Evolutionary conservation across 345 rosid species (phyloP), one percentile per base, ranked within the genome.

Genomic region (Adansonia digitata): DNA sequence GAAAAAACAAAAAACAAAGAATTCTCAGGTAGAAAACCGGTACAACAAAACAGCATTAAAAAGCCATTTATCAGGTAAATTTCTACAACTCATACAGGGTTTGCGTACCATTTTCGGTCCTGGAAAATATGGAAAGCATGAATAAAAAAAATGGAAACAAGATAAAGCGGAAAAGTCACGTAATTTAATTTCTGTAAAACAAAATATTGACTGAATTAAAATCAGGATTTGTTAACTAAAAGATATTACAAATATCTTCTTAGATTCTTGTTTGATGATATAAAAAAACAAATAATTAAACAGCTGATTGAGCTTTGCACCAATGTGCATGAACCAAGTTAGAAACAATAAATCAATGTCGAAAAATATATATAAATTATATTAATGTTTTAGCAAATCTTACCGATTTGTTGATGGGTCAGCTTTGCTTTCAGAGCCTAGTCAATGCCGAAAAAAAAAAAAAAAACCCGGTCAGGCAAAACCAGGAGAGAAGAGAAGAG

Each of bases 381-480:
- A 37, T 20, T 31, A 0, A 45, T 59, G 27, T 35, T n/a, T 59
- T 49, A 77, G 71, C 60, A 70, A 11, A 64, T 72, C 84, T 83
- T 60, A 77, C 84, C 86, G 86, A 81, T 87, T 82, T 78, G 83
- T n/a, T 35, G 17, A 65, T n/a, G 72, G 51, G 60, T 75, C 61
- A 74, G 82, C 79, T 77, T 42, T 78, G 70, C 22, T 20, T 71
- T 39, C 79, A 45, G 77, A 77, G 74, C 55, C 46, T 79, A 78
- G 86, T 83, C 88, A 83, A 87, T 87, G 87, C 83, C 81, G 78
- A 77, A 83, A 72, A 75, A 75, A 78, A 79, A 24, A 77, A 77
- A 83, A 72, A 75, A 75, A 78, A 79, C 10, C 72, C 71, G 70
- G 85, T 77, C 76, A 85, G 67, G 67, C 2, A 69, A 69, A 69